Base-by-base conservation (phyloP, 2,329 filamentous ascomycete species). In the Fusarium musae region DNA sequence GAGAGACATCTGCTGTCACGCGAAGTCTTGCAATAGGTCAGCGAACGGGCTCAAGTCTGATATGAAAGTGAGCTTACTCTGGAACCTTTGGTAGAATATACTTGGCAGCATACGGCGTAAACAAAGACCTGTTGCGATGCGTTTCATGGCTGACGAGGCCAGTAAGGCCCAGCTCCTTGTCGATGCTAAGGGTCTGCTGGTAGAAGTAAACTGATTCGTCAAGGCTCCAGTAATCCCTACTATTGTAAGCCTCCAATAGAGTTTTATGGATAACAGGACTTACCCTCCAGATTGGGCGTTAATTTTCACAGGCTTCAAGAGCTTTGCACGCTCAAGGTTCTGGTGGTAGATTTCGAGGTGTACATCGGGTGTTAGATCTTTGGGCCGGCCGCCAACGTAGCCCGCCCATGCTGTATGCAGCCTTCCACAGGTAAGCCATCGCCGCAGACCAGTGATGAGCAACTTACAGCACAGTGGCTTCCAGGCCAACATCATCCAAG, bases 351-450 rank as follows among this genome's bases (percentile, higher is more conserved):
- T 36, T 3, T 52, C 49, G 4, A 52, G 32, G 12, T 52, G 49
- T 0, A 26, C 12, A 26, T 36, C n/a, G 3, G 49, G 49, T 4
- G n/a, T 36, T 0, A 52, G 49, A 36, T 16, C 32, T 4, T 1
- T 52, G 0, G 49, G 49, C 0, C 49, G 17, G 11, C 32, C n/a
- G 1, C 32, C 49, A 2, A 36, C 49, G 0, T 52, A 36, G 0
- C 49, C n/a, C 6, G 32, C 49, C 49, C 49, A 52, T 21, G 32
- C 49, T 1, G 30, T 52, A 26, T 36, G 49, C n/a, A n/a, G n/a
- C n/a, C n/a, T n/a, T n/a, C n/a, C n/a, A n/a, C n/a, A n/a, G n/a
- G n/a, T n/a, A n/a, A n/a, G n/a, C n/a, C n/a, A n/a, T n/a, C n/a
- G n/a, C n/a, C n/a, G n/a, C n/a, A n/a, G n/a, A n/a, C n/a, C n/a